Conservation (phyloP, 345 rosid species). For the Eucalyptus guilfoylei region DNA sequence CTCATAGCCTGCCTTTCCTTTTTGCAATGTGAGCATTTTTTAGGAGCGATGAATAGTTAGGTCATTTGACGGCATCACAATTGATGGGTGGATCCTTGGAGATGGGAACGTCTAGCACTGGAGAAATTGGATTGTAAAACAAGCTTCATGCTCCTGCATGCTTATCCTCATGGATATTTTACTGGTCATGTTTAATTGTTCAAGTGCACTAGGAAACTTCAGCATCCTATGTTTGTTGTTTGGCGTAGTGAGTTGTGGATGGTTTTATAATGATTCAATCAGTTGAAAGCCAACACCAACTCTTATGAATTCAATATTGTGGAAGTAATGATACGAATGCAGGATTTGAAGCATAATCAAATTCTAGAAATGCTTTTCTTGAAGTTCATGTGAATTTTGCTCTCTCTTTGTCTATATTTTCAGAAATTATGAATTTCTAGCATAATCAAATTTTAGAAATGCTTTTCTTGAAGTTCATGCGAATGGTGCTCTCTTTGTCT, state of each 20-base stretch:
- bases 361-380: not conserved
- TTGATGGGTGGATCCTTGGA: not conserved
- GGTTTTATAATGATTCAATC: not conserved
- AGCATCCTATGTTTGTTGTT: not conserved
- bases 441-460: not conserved
- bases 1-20: not conserved
- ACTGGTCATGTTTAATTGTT: not conserved
- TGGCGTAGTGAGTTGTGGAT: not conserved
- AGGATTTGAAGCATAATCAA: not conserved
- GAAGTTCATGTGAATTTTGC: not conserved
- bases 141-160: not conserved
- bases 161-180: not conserved
- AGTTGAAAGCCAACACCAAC: not conserved
- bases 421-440: not conserved
- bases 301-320: not conserved
- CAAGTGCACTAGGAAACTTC: not conserved
- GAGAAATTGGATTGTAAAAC: not conserved
- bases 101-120: not conserved
- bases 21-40: not conserved
- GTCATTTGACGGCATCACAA: not conserved
- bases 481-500: not conserved
- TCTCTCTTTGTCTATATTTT: not conserved
- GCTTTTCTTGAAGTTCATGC: not conserved
- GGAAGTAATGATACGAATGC: not conserved
- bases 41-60: not conserved